Conservation (phyloP, 371 early-diverging fungal species). For the Batkoa obscura region DNA sequence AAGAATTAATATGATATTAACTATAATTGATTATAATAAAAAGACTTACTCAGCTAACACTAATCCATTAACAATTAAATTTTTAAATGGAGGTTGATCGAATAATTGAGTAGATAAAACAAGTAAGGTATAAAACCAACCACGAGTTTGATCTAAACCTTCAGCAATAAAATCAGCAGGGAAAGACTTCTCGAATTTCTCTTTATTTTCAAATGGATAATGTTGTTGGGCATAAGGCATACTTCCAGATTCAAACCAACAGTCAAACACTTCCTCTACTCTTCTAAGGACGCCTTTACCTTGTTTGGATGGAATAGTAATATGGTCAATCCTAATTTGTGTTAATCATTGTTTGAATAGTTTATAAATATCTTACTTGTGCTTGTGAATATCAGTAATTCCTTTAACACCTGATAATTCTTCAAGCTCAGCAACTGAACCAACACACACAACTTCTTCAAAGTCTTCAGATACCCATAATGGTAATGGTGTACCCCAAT, state of each 20-base stretch:
- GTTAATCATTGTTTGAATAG: too few relatives aligned
- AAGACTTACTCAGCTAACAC: constrained; percentile 94
- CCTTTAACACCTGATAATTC: constrained; percentile 67
- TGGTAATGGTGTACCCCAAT: constrained; percentile 99
- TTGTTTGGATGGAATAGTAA: constrained; percentile 87
- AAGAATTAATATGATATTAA: too few relatives aligned
- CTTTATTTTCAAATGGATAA: constrained; percentile 96
- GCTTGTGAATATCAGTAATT: constrained; percentile 97
- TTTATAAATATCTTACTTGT: too few relatives aligned
- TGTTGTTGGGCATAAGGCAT: constrained; percentile 99
- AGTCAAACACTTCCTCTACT: constrained; percentile 99
- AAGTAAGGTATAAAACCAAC: constrained; percentile 99
- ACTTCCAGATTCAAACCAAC: constrained; percentile 97
- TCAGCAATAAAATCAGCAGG: constrained; percentile 99
- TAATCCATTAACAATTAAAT: constrained; percentile 98
- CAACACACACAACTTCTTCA: constrained; percentile 86
- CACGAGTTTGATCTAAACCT: constrained; percentile 99
- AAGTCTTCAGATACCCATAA: constrained; percentile 94
- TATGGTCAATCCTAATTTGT: constrained; percentile 94
- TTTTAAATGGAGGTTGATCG: constrained; percentile 96
- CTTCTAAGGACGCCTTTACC: constrained; percentile 84
- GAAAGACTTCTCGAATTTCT: constrained; percentile 70
- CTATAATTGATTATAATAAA: too few relatives aligned
- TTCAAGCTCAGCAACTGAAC: constrained; percentile 90
- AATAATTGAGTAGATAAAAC: constrained; percentile 98